Evolutionary conservation across 768 basidiomycete species (phyloP).

Genomic region (Megacollybia marginata): DNA sequence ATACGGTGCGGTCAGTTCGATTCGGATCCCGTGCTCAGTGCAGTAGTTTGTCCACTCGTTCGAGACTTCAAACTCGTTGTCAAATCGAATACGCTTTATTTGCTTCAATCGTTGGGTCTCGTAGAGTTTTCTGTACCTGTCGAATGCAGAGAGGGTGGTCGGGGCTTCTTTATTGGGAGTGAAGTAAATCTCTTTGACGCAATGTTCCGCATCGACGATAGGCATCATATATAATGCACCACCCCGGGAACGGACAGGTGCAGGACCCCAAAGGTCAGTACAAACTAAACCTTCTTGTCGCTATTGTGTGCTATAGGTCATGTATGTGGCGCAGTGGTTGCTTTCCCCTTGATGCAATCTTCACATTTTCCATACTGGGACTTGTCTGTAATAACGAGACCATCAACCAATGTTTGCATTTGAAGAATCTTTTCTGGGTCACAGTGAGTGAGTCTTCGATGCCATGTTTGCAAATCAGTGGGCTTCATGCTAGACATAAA

Average conservation of each 20-base stretch:
- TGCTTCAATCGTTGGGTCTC: too few species aligned
- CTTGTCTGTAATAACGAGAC: too few species aligned
- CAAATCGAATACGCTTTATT: constrained; percentile 6
- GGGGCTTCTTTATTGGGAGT: not conserved
- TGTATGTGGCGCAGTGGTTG: not conserved
- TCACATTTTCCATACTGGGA: constrained; percentile 30
- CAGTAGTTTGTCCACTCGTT: constrained; percentile 3
- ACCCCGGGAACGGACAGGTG: not conserved
- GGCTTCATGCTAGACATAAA: too few species aligned
- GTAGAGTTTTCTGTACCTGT: not conserved
- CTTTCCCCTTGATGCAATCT: too few species aligned
- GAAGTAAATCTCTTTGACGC: not conserved
- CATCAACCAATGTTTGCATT: too few species aligned
- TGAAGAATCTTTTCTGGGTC: too few species aligned
- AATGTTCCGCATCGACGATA: not conserved
- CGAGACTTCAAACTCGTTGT: constrained; percentile 15
- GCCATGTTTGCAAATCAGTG: too few species aligned
- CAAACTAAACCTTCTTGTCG: not conserved
- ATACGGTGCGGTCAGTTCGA: constrained; percentile 14
- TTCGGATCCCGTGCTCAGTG: constrained; percentile 11
- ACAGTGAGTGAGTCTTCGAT: too few species aligned
- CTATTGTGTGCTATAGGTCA: not conserved
- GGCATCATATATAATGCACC: not conserved
- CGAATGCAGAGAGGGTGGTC: constrained; percentile 3
- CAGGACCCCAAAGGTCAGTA: not conserved